These are phyloP conservation scores for Ceratocystiopsis brevicomis DNA, from an alignment of 2,329 filamentous ascomycete genomes.

Conservation along the genomic window DNA sequence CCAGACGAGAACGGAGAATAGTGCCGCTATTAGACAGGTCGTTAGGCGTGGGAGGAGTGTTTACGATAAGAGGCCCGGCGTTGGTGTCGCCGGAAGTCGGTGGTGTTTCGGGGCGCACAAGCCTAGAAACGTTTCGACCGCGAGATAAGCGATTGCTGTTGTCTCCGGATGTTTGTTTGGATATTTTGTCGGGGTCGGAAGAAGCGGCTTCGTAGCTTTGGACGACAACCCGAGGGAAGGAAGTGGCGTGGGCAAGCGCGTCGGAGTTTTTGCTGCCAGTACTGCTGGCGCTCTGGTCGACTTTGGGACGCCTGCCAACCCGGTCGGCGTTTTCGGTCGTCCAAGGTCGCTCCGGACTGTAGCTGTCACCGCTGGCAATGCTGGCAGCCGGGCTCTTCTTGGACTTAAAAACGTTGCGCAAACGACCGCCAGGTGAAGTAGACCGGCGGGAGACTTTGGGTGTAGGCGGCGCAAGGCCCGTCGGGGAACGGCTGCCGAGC, in stretches of 20 bases:
- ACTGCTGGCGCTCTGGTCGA: no score
- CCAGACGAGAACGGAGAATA: no score
- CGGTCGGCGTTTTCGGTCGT: neutral
- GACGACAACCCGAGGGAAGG: conserved; percentile 5
- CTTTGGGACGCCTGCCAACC: conserved; percentile 3
- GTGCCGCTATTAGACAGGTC: conserved; percentile 15
- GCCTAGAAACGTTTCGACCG: conserved; percentile 14
- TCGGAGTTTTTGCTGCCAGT: no score
- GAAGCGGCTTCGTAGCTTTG: neutral
- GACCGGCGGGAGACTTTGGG: conserved; percentile 32
- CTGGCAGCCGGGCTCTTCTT: conserved; percentile 27
- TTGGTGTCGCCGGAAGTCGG: conserved; percentile 20
- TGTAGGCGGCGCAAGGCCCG: conserved; percentile 22
- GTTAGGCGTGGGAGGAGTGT: conserved; percentile 46
- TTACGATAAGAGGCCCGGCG: conserved; percentile 37
- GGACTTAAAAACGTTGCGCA: conserved; percentile 51
- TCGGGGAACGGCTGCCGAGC: conserved; percentile 1
- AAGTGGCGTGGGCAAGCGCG: neutral
- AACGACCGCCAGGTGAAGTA: conserved; percentile 49
- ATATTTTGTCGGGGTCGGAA: neutral
- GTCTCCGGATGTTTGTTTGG: conserved; percentile 8
- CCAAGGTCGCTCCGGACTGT: conserved; percentile 15
- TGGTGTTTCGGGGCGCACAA: conserved; percentile 27
- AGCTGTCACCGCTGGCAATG: conserved; percentile 22
- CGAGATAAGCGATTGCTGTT: conserved; percentile 10